Base-by-base conservation (phyloP, 768 basidiomycete species). In the Coprinellus aureogranulatus region DNA sequence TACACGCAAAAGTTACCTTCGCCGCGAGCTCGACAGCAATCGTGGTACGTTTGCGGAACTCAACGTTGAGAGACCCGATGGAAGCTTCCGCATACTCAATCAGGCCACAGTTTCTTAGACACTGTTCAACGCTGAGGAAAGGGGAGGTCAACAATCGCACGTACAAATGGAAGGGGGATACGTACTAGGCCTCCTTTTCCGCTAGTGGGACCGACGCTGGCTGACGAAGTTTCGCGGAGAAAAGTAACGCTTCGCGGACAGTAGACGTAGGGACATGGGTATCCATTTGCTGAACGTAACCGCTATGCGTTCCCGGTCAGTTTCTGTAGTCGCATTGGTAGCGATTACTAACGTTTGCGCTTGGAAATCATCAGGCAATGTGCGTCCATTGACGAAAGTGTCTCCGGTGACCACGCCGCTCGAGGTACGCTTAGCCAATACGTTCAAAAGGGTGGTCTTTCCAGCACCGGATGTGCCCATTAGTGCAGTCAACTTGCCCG, bases 11-110 rank as follows among this genome's bases (percentile, higher is more conserved):
- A 34, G 34, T 34, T 34, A 92, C 84, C 71, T 92, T 94, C 20
- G 92, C 90, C 41, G 90, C 92, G 12, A 95, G 77, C 68, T 94
- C 92, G 44, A 94, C 92, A 30, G 82, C 93, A 60, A 95, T 94
- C 0, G 92, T 94, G 0, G 90, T 85, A 4, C 92, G 81, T 70
- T 94, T 95, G 40, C 85, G 79, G 61, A 86, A 81, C 64, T 92
- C 89, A 30, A 88, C 80, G 14, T 83, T 81, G 3, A 90, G 75
- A 71, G 82, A 80, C 9, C 82, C 84, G 6, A 89, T 83, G 62
- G 84, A 74, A 8, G 85, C 86, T 59, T 89, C 84, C 2, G 83
- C 84, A 27, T 83, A 77, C 5, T 77, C 78, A 55, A 83, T 81
- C 49, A 90, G 69, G 44, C 86, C 87, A 61, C 88, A 86, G 71